These are phyloP conservation scores for Heliamphora exappendiculata DNA, from an alignment of 148 eudicot species.

Conservation along the genomic window DNA sequence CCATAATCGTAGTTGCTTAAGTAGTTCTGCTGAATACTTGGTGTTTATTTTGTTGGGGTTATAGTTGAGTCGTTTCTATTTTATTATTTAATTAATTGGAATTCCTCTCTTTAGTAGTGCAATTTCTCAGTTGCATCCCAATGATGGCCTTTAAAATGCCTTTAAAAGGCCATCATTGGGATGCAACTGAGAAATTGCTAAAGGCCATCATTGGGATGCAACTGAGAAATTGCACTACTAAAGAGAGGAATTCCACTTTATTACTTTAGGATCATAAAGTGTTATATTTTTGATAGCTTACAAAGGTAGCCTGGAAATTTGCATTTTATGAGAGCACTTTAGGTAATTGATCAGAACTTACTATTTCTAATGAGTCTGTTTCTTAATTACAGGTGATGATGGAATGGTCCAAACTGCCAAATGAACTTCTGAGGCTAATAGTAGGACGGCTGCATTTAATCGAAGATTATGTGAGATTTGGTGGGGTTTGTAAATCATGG, in stretches of 20 bases:
- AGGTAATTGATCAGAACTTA: neutral
- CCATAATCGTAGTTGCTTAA: too few species aligned
- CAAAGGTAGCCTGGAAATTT: neutral
- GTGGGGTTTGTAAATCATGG: constrained; percentile 7
- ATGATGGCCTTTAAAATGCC: too few species aligned
- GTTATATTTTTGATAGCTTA: neutral
- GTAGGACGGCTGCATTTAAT: neutral
- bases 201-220: too few species aligned
- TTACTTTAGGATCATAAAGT: neutral
- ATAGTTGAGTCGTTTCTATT: too few species aligned
- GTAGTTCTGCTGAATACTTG: too few species aligned
- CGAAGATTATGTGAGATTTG: constrained; percentile 3
- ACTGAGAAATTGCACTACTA: too few species aligned
- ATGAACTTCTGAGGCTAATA: constrained; percentile 1
- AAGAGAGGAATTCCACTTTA: too few species aligned
- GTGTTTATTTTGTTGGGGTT: too few species aligned
- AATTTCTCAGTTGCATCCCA: too few species aligned
- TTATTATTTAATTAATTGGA: neutral
- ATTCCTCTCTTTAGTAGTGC: neutral
- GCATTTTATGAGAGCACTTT: neutral
- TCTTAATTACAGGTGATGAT: neutral
- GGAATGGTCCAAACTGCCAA: constrained; percentile 6
- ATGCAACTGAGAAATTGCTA: too few species aligned
- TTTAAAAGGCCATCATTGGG: too few species aligned
- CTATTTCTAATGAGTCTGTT: neutral